A percentile compares a stretch with the other conserved stretches of the same genome.
Conservation (phyloP, 805 yeast species). For the Ogataea ganodermae region DNA sequence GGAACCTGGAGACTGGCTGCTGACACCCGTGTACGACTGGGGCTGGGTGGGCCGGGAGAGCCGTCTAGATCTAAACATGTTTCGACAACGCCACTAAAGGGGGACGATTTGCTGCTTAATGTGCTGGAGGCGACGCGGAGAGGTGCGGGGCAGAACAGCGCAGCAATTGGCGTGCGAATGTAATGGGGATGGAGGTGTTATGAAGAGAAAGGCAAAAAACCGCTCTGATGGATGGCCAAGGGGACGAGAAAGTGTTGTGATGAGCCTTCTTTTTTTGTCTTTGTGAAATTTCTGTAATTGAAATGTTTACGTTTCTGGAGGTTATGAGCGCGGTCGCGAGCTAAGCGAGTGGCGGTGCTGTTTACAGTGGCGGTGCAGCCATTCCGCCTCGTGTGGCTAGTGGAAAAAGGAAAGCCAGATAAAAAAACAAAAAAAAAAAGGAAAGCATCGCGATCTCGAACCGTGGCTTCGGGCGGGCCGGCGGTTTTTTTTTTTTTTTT, state of each 20-base stretch:
- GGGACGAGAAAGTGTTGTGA: background rate
- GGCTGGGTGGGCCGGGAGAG: constrained; percentile 24
- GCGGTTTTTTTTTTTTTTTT: background rate
- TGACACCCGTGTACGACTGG: constrained; percentile 26
- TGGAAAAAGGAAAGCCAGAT: background rate
- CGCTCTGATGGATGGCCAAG: background rate
- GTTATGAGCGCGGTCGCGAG: constrained; percentile 3
- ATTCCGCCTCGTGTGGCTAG: constrained; percentile 2
- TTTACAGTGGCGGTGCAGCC: too few relatives aligned
- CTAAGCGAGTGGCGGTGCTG: constrained; percentile 1
- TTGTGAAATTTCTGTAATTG: constrained; percentile 7
- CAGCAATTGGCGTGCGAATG: background rate
- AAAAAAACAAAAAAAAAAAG: background rate
- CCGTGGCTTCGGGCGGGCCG: background rate
- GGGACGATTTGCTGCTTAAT: background rate
- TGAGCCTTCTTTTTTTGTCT: background rate
- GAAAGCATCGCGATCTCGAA: background rate
- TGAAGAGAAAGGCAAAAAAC: background rate
- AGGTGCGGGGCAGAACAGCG: background rate
- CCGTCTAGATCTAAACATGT: constrained; percentile 26
- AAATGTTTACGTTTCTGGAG: constrained; percentile 5
- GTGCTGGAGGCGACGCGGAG: background rate
- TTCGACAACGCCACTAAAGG: constrained; percentile 1
- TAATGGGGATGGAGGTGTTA: background rate
- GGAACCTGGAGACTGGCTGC: constrained; percentile 18